These are phyloP conservation scores for Nemania abortiva DNA, from an alignment of 2,329 filamentous ascomycete genomes.

Conservation along the genomic window DNA sequence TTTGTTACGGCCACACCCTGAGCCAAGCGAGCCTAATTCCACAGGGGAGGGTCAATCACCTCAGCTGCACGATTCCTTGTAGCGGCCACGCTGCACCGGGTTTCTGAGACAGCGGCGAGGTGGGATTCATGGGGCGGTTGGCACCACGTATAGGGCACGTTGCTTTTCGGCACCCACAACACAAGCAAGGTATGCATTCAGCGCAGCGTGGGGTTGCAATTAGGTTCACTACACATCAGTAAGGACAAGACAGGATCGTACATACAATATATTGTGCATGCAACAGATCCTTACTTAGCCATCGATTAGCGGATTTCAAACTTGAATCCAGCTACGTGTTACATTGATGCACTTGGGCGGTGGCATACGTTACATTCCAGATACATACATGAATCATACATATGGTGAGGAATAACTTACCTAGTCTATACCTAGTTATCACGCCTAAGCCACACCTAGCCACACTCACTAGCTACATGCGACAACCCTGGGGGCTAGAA, in stretches of 20 bases:
- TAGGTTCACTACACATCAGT: conserved; percentile 26
- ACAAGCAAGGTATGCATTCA: conserved; percentile 14
- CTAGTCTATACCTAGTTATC: too few relatives aligned
- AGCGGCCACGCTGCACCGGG: conserved; percentile 36
- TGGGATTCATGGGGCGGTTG: conserved; percentile 17
- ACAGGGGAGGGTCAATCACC: conserved; percentile 26
- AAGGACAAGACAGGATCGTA: conserved; percentile 27
- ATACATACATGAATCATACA: too few relatives aligned
- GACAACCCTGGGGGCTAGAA: too few relatives aligned
- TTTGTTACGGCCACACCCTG: conserved; percentile 22
- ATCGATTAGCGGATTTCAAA: too few relatives aligned
- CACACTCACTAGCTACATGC: too few relatives aligned
- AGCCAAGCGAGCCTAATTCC: conserved; percentile 32
- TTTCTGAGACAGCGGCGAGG: conserved; percentile 34
- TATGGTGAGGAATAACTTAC: too few relatives aligned
- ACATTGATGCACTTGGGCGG: too few relatives aligned
- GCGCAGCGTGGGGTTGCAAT: conserved; percentile 5
- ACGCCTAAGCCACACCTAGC: too few relatives aligned
- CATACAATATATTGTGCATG: too few relatives aligned
- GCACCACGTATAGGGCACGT: conserved; percentile 28
- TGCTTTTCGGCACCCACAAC: conserved; percentile 28
- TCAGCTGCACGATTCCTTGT: conserved; percentile 39
- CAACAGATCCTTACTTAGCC: too few relatives aligned
- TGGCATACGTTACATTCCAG: too few relatives aligned
- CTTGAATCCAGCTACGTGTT: too few relatives aligned